Conservation (phyloP, 2,329 filamentous ascomycete species). For the Hypoxylon sp. region DNA sequence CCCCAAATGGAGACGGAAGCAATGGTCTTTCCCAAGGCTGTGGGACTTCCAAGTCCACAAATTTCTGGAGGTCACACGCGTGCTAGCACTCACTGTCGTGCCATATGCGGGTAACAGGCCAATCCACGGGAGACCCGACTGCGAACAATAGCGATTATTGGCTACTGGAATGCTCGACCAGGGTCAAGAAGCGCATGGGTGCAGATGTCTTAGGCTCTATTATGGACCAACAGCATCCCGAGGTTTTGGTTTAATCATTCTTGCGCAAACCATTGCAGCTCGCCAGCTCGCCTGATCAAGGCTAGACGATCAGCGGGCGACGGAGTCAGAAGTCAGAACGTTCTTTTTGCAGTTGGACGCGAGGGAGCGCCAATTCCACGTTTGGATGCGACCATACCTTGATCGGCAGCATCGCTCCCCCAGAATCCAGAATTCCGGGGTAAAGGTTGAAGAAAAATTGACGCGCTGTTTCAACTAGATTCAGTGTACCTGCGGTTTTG, state of each 20-base stretch:
- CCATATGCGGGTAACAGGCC: constrained; percentile 40
- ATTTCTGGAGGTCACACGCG: constrained; percentile 41
- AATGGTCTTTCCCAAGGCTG: constrained; percentile 30
- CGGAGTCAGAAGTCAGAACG: constrained; percentile 24
- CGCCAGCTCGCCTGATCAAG: constrained; percentile 26
- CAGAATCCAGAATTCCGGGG: constrained; percentile 33
- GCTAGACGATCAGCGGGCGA: constrained; percentile 28
- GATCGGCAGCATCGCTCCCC: constrained; percentile 20
- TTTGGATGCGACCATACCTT: constrained; percentile 37
- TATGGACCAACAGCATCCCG: constrained; percentile 34
- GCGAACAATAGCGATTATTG: constrained; percentile 26
- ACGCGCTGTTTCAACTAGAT: constrained; percentile 7
- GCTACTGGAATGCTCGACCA: constrained; percentile 32
- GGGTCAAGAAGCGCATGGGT: constrained; percentile 28
- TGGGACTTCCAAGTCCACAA: constrained; percentile 39
- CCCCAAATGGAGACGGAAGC: constrained; percentile 18
- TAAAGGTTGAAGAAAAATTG: constrained; percentile 11
- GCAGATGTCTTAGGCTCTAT: constrained; percentile 33
- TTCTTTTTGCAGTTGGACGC: constrained; percentile 22
- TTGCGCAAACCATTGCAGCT: constrained; percentile 29
- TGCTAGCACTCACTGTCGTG: constrained; percentile 32
- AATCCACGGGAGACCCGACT: constrained; percentile 23
- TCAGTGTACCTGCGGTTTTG: constrained; percentile 22
- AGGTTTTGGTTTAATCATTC: constrained; percentile 32
- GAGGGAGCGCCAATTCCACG: constrained; percentile 29